These are phyloP conservation scores for Beta lomatogona DNA, from an alignment of 179 eudicot genomes.

Conservation along the genomic window DNA sequence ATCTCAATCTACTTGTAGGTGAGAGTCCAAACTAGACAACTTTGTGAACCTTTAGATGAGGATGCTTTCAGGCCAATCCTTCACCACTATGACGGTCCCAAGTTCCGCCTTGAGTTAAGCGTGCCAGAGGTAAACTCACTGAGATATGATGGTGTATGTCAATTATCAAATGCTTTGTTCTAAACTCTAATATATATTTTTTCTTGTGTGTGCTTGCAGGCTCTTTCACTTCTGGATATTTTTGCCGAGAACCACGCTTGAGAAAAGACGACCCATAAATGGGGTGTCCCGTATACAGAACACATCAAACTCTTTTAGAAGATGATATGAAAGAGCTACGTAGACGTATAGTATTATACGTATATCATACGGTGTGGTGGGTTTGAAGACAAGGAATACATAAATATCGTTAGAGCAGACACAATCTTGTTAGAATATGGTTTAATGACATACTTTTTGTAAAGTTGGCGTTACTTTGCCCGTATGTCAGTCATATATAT, in stretches of 20 bases:
- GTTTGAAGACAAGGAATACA: background rate
- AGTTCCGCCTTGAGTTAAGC: slow-evolving; percentile 91
- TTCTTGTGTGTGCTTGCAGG: slow-evolving; percentile 42
- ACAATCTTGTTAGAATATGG: background rate
- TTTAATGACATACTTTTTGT: slow-evolving; percentile 13
- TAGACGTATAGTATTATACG: slow-evolving; percentile 14
- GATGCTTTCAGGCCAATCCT: slow-evolving; percentile 97
- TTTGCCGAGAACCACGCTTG: slow-evolving; percentile 43
- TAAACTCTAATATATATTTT: background rate
- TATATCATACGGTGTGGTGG: background rate
- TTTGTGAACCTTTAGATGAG: slow-evolving; percentile 85
- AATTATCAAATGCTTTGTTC: background rate
- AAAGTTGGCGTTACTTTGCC: slow-evolving; percentile 10
- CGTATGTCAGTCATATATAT: background rate
- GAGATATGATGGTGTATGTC: background rate
- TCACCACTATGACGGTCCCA: slow-evolving; percentile 97
- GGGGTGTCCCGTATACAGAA: background rate
- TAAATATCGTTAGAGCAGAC: background rate
- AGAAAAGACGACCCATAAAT: slow-evolving; percentile 11
- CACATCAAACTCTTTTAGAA: background rate
- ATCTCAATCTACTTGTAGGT: slow-evolving; percentile 41
- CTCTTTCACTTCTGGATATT: slow-evolving; percentile 71
- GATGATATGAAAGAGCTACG: background rate
- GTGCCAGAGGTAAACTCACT: slow-evolving; percentile 74
- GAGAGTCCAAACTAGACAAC: slow-evolving; percentile 65